Evolutionary conservation across 1,284 basidiomycete species (phyloP).

Genomic region (Pyrrhoderma lamaoense): DNA sequence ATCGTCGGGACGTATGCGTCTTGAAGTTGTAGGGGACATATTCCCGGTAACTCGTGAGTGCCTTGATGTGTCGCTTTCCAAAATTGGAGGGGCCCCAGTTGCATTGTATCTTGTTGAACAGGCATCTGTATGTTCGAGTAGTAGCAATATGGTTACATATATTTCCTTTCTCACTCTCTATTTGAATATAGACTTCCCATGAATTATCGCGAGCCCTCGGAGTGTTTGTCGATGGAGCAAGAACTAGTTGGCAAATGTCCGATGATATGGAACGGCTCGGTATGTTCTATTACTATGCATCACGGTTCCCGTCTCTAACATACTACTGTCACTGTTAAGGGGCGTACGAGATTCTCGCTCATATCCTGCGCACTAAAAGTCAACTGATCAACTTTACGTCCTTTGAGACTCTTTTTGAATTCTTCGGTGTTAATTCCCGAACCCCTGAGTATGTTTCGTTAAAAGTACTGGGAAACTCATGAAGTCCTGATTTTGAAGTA

Average conservation of each 20-base stretch:
- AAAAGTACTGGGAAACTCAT: background rate
- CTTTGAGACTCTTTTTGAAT: constrained; percentile 75
- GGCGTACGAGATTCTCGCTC: constrained; percentile 82
- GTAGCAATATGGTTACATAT: background rate
- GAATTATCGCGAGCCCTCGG: constrained; percentile 67
- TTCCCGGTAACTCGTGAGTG: constrained; percentile 52
- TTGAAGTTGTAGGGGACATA: constrained; percentile 42
- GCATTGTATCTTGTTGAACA: constrained; percentile 72
- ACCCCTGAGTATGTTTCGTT: constrained; percentile 58
- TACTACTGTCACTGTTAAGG: constrained; percentile 34
- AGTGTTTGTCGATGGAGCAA: constrained; percentile 70
- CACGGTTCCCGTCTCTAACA: background rate
- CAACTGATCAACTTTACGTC: constrained; percentile 70
- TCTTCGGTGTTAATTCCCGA: constrained; percentile 76
- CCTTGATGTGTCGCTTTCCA: constrained; percentile 76
- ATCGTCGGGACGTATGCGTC: background rate
- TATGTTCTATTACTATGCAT: constrained; percentile 31
- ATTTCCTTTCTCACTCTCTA: background rate
- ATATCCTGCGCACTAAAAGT: constrained; percentile 67
- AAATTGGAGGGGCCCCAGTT: constrained; percentile 76
- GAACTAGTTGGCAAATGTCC: constrained; percentile 85
- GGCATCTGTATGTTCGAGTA: constrained; percentile 46
- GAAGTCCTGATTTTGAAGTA: constrained; percentile 5
- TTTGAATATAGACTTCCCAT: constrained; percentile 47
- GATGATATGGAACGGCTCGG: constrained; percentile 86